Evolutionary conservation across 2,329 filamentous ascomycete species (phyloP).

Genomic region (Trichoderma simmonsii): DNA sequence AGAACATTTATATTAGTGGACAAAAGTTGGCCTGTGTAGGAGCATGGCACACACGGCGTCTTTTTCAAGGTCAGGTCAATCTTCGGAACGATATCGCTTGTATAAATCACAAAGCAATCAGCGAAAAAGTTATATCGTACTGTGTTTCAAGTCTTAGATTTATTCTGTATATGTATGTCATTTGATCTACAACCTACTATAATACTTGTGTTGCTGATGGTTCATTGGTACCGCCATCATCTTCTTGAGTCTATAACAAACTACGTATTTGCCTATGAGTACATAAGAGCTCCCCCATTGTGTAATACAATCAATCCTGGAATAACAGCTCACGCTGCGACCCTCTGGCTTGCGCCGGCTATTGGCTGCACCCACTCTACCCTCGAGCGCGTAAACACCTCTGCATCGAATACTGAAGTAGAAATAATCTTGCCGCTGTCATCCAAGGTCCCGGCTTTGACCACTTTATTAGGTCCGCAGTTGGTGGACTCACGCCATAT

Average conservation of each 20-base stretch:
- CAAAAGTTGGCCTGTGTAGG: no score
- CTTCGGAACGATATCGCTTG: no score
- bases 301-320: background rate
- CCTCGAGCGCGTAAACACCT: background rate
- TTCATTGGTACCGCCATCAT: background rate
- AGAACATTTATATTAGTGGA: no score
- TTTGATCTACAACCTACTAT: background rate
- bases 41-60: no score
- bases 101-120: background rate
- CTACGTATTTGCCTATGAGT: background rate
- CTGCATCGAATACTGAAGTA: background rate
- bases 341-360: background rate
- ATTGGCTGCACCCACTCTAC: background rate
- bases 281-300: background rate
- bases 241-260: background rate
- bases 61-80: no score
- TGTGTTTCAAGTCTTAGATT: background rate
- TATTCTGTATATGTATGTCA: background rate
- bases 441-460: background rate
- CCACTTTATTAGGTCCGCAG: background rate
- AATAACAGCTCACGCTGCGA: background rate
- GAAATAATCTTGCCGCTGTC: background rate
- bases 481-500: background rate
- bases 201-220: background rate
- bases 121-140: background rate